These are phyloP conservation scores for Colletotrichum sojae DNA, from an alignment of 2,329 filamentous ascomycete species.

Conservation along the genomic window DNA sequence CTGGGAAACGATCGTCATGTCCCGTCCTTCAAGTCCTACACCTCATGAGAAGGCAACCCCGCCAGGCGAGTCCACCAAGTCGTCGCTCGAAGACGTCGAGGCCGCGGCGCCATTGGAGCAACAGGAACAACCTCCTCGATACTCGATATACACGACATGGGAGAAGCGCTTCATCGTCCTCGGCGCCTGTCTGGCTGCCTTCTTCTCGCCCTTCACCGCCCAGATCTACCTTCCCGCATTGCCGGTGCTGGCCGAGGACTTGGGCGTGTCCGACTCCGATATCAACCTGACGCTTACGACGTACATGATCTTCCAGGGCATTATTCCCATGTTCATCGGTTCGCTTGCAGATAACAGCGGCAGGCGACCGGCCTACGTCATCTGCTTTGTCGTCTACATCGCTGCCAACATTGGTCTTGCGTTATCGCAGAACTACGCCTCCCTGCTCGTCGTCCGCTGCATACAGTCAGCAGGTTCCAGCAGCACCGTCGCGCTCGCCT, in stretches of 20 bases:
- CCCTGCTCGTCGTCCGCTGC: conserved; percentile 72
- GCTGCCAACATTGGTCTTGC: conserved; percentile 63
- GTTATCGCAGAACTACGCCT: conserved; percentile 61
- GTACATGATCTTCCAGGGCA: conserved; percentile 73
- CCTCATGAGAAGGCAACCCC: conserved; percentile 6
- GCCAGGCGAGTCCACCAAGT: conserved; percentile 12
- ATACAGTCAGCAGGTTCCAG: conserved; percentile 68
- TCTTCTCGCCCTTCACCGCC: conserved; percentile 63
- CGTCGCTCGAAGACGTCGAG: conserved; percentile 25
- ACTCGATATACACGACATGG: conserved; percentile 56
- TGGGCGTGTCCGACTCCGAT: conserved; percentile 57
- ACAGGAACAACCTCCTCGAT: conserved; percentile 44
- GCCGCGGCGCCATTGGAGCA: conserved; percentile 16
- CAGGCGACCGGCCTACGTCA: conserved; percentile 54
- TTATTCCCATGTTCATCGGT: conserved; percentile 66
- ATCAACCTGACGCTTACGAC: conserved; percentile 68
- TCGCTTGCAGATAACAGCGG: conserved; percentile 61
- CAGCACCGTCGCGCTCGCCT: conserved; percentile 73
- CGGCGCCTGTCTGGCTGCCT: conserved; percentile 53
- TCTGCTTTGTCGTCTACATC: conserved; percentile 52
- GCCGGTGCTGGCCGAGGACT: conserved; percentile 61
- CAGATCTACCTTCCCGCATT: conserved; percentile 70
- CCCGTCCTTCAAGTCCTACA: neutral
- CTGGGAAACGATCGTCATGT: conserved; percentile 9
- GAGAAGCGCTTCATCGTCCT: conserved; percentile 59